Conservation (phyloP, 1,284 basidiomycete species). For the Ganoderma resinaceum region DNA sequence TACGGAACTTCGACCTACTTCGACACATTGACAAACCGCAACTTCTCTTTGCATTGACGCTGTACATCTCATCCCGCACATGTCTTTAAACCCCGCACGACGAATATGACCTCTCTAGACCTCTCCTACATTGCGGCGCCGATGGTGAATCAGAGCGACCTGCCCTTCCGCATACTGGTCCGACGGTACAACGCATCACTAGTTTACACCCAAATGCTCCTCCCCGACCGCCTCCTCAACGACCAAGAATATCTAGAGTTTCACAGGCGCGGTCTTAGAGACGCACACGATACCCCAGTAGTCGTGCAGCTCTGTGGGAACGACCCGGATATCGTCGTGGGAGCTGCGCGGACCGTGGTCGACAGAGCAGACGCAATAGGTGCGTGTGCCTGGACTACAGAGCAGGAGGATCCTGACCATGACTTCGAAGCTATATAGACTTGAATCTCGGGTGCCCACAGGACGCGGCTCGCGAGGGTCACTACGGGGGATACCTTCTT, state of each 20-base stretch:
- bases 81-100: not conserved
- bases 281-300: slow-evolving; percentile 49
- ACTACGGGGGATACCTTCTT: slow-evolving; percentile 78
- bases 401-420: not conserved
- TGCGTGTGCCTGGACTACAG: slow-evolving; percentile 38
- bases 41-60: too few relatives aligned
- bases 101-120: slow-evolving; percentile 2
- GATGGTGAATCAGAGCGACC: slow-evolving; percentile 79
- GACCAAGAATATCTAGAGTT: slow-evolving; percentile 67
- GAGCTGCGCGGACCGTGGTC: slow-evolving; percentile 64
- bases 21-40: not conserved
- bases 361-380: slow-evolving; percentile 70
- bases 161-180: slow-evolving; percentile 69
- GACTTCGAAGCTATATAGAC: slow-evolving; percentile 43
- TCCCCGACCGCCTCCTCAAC: slow-evolving; percentile 61
- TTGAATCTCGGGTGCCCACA: slow-evolving; percentile 76
- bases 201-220: slow-evolving; percentile 77
- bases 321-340: slow-evolving; percentile 62
- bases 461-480: slow-evolving; percentile 67
- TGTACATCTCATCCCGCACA: not conserved
- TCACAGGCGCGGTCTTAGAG: slow-evolving; percentile 41
- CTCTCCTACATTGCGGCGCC: slow-evolving; percentile 51
- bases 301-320: slow-evolving; percentile 79
- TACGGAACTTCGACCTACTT: not conserved
- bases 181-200: slow-evolving; percentile 65